These are phyloP conservation scores for Leccinum rimulosum DNA, from an alignment of 768 basidiomycete species.

Conservation along the genomic window DNA sequence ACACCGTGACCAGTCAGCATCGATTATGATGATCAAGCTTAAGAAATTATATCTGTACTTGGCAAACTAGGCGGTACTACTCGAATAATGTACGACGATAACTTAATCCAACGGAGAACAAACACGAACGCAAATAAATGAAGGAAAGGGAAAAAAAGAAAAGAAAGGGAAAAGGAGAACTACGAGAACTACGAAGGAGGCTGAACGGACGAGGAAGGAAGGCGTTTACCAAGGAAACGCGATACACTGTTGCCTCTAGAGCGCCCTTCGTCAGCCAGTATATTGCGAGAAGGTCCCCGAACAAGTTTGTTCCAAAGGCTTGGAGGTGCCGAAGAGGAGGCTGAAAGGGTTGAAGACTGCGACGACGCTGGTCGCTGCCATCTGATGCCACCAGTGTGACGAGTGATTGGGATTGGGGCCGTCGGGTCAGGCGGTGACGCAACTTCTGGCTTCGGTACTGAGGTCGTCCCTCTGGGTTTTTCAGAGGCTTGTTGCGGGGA, in stretches of 20 bases:
- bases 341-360: slow-evolving; percentile 1
- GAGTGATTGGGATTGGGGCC: slow-evolving; percentile 7
- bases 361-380: slow-evolving; percentile 4
- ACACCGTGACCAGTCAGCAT: not conserved
- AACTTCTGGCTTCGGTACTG: not conserved
- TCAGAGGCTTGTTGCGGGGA: not conserved
- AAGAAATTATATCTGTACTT: not conserved
- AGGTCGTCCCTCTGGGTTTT: not conserved
- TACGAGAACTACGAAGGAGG: not conserved
- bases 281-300: slow-evolving; percentile 17
- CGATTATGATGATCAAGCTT: not conserved
- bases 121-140: not conserved
- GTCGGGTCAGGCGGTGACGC: not conserved
- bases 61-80: not conserved
- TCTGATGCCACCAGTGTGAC: not conserved
- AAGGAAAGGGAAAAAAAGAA: not conserved
- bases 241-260: slow-evolving; percentile 16
- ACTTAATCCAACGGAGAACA: not conserved
- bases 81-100: not conserved
- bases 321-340: slow-evolving; percentile 7
- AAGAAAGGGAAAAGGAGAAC: not conserved
- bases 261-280: slow-evolving; percentile 9
- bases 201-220: slow-evolving; percentile 7
- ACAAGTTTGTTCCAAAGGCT: slow-evolving; percentile 27
- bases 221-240: slow-evolving; percentile 21